Percentiles rank a stretch among this genome's conserved stretches.
phyloP scores from a whole-genome alignment of 1,284 basidiomycete species.

The Ceraceosorus guamensis region DNA sequence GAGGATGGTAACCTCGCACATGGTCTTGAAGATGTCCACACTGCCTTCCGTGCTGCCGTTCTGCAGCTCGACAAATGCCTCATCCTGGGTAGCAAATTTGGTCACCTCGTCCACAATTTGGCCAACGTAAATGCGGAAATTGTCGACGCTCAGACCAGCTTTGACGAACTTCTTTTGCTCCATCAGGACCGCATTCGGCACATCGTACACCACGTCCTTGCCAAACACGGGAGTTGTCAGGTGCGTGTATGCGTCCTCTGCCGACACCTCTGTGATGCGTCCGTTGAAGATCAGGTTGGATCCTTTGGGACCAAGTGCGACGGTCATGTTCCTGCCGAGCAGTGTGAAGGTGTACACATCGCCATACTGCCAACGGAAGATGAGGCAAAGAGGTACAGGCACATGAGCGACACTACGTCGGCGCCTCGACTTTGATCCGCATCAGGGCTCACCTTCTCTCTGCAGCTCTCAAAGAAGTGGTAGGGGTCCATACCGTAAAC shows the following conservation, averaged over 20 bases:
- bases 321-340: conserved; percentile 80
- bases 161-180: conserved; percentile 90
- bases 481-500: conserved; percentile 72
- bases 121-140: conserved; percentile 80
- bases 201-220: conserved; percentile 94
- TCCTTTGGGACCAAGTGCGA: conserved; percentile 82
- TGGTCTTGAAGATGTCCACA: conserved; percentile 57
- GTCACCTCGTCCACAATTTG: conserved; percentile 65
- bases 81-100: conserved; percentile 50
- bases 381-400: no score
- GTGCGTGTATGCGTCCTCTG: conserved; percentile 86
- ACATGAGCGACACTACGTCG: background rate
- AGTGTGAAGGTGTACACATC: conserved; percentile 75
- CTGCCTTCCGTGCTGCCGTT: conserved; percentile 11
- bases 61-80: conserved; percentile 56
- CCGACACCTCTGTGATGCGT: conserved; percentile 81
- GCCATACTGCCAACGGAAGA: conserved; percentile 54
- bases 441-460: conserved; percentile 58
- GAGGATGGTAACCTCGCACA: conserved; percentile 89
- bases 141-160: conserved; percentile 83
- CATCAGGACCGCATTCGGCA: conserved; percentile 94
- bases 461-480: conserved; percentile 65
- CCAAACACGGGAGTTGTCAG: conserved; percentile 61
- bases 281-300: conserved; percentile 93
- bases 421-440: background rate